A percentile compares a stretch with the other conserved stretches of the same genome.
phyloP scores from a whole-genome alignment of 2,329 filamentous ascomycete genomes.

The Thelonectria olida region DNA sequence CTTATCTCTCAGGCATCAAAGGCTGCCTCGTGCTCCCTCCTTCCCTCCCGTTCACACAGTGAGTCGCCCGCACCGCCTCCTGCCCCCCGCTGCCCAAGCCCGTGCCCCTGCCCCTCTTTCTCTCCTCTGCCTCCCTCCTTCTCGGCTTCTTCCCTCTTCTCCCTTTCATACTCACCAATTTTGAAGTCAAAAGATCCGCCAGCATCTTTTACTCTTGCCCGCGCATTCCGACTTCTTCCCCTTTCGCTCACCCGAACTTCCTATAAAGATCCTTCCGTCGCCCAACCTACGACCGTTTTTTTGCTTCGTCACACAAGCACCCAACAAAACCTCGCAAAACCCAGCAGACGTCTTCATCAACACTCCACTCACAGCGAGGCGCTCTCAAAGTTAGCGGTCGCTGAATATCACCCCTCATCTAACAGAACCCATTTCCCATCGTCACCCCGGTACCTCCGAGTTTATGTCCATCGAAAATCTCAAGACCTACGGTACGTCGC shows the following conservation, averaged over 20 bases:
- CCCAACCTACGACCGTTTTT: neutral
- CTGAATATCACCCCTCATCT: conserved; percentile 50
- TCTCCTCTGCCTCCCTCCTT: conserved; percentile 10
- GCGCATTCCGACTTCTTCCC: conserved; percentile 23
- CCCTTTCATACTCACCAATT: conserved; percentile 4
- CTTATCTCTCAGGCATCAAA: neutral
- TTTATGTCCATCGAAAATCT: conserved; percentile 99
- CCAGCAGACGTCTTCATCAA: conserved; percentile 9
- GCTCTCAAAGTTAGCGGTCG: conserved; percentile 60
- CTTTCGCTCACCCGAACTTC: neutral
- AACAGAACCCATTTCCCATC: conserved; percentile 63
- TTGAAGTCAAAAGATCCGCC: conserved; percentile 1
- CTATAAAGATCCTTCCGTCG: conserved; percentile 18
- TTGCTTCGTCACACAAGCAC: conserved; percentile 17
- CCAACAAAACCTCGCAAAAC: conserved; percentile 8
- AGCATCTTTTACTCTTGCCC: conserved; percentile 7
- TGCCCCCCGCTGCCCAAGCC: conserved; percentile 8
- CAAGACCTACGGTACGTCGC: conserved; percentile 86
- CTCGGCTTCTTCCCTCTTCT: conserved; percentile 23
- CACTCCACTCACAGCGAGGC: conserved; percentile 54
- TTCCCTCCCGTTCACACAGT: neutral
- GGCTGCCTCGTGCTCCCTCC: neutral
- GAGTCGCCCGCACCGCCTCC: conserved; percentile 6
- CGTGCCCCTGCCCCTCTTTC: conserved; percentile 29
- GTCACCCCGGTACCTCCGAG: conserved; percentile 74